Evolutionary conservation across 768 basidiomycete genomes (phyloP), one percentile per base, ranked within the genome.

Genomic region (Fomitopsis pulvina): DNA sequence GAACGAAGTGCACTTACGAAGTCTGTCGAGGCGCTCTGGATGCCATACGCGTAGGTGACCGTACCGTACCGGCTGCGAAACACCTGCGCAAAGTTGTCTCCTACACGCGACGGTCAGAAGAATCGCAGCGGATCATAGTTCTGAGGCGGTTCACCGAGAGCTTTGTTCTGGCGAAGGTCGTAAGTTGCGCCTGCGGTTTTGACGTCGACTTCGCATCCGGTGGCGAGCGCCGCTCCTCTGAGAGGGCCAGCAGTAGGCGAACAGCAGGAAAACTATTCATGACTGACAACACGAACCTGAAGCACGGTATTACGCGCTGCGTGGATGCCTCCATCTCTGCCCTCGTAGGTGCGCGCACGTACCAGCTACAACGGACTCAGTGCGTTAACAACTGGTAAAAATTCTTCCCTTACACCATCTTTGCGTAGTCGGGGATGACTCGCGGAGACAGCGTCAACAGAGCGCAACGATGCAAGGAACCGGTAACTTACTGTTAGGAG

Each of bases 361-460:
- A 81, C 69, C 81, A 92, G 4, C 81, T 84, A 51, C 16, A 16
- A 29, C 22, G 43, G 20, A 30, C 21, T 41, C 16, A 22, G 4
- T 5, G 27, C 6, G 8, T 41, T 11, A 5, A 8, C 18, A 6
- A 4, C 25, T 41, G 12, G 29, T 3, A 6, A 18, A 2, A 30
- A n/a, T 12, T 18, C 30, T 34, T 2, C 0, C 62, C 80, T 50
- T 60, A 85, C 86, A 70, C 66, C 68, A 88, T 80, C 55, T 81
- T 83, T 1, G 87, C 73, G 59, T 89, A 83, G 61, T 91, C 88
- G 0, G 91, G 91, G 43, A 90, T 88, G 44, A 93, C 90, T 92
- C 48, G 10, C 30, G 28, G 4, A 27, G 41, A 26, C 8, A 30
- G 3, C 34, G 41, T 37, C 28, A 52, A 39, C 3, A 27, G 0